phyloP scores from a whole-genome alignment of 2,329 filamentous ascomycete genomes.

The Zymoseptoria ardabiliae region DNA sequence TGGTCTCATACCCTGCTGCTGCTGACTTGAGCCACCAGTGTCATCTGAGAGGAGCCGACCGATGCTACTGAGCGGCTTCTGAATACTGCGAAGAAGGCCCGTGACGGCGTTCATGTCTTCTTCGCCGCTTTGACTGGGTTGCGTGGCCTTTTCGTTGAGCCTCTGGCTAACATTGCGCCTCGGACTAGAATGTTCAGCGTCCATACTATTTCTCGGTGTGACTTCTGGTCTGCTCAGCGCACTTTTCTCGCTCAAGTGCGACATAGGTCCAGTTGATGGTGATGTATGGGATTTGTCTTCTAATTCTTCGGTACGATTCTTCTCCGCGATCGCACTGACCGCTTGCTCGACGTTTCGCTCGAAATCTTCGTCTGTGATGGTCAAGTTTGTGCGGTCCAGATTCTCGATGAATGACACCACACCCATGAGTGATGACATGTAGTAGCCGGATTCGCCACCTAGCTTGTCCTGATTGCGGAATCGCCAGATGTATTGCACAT shows the following conservation, averaged over 20 bases:
- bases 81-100: constrained; percentile 81
- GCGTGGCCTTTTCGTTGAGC: constrained; percentile 16
- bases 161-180: constrained; percentile 49
- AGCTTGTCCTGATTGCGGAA: constrained; percentile 98
- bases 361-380: constrained; percentile 90
- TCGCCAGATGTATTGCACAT: constrained; percentile 94
- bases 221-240: constrained; percentile 48
- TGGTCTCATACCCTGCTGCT: constrained; percentile 26
- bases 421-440: constrained; percentile 90
- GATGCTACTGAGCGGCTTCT: constrained; percentile 82
- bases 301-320: constrained; percentile 59
- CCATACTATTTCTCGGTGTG: constrained; percentile 53
- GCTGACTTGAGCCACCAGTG: constrained; percentile 23
- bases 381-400: constrained; percentile 86
- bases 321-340: constrained; percentile 90
- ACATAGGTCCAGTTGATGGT: constrained; percentile 30
- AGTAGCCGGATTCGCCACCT: constrained; percentile 95
- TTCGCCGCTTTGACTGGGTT: constrained; percentile 27
- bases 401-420: constrained; percentile 96
- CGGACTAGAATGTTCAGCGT: constrained; percentile 53
- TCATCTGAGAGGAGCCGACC: constrained; percentile 89
- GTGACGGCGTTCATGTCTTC: constrained; percentile 77
- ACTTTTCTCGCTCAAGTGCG: constrained; percentile 41
- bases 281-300: constrained; percentile 28
- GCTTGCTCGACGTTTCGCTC: constrained; percentile 93